Percentiles rank a stretch among this genome's conserved stretches.
Evolutionary conservation across 2,329 filamentous ascomycete genomes (phyloP).

Genomic region (Colletotrichum neosansevieriae): DNA sequence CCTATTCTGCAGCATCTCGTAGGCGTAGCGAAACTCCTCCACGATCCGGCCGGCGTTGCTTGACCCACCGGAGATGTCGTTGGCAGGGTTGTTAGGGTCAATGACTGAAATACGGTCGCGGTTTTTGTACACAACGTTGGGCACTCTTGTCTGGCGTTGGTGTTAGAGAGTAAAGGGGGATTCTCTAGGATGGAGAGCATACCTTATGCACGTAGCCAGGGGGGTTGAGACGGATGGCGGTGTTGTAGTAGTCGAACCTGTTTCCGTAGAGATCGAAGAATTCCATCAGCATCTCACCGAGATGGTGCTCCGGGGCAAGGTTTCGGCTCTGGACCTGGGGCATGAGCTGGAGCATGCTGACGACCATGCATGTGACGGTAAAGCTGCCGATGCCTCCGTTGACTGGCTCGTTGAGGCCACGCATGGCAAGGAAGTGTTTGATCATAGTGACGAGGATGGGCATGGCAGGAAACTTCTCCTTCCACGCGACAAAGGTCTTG

Average conservation of each 20-base stretch:
- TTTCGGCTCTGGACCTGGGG: slow-evolving; percentile 74
- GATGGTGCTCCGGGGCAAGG: slow-evolving; percentile 72
- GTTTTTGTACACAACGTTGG: slow-evolving; percentile 66
- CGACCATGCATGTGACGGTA: slow-evolving; percentile 91
- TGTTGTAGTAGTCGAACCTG: slow-evolving; percentile 75
- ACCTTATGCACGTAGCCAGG: slow-evolving; percentile 85
- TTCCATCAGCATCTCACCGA: slow-evolving; percentile 85
- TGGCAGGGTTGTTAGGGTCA: slow-evolving; percentile 86
- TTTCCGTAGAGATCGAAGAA: slow-evolving; percentile 94
- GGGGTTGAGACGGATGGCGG: slow-evolving; percentile 81
- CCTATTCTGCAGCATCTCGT: slow-evolving; percentile 66
- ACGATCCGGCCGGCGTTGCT: slow-evolving; percentile 76
- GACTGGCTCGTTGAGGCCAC: slow-evolving; percentile 90
- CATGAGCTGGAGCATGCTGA: slow-evolving; percentile 86
- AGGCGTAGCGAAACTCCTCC: slow-evolving; percentile 75
- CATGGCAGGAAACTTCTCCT: slow-evolving; percentile 83
- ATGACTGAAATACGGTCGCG: slow-evolving; percentile 83
- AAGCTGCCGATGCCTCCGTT: slow-evolving; percentile 94
- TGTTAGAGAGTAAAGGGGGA: background rate
- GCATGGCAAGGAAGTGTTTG: slow-evolving; percentile 93
- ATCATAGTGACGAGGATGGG: slow-evolving; percentile 86
- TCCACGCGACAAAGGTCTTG: slow-evolving; percentile 85
- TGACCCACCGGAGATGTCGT: slow-evolving; percentile 93
- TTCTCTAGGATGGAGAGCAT: slow-evolving; percentile 20
- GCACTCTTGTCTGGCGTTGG: slow-evolving; percentile 1